A percentile compares a stretch with the other conserved stretches of the same genome.
phyloP scores from a whole-genome alignment of 371 early-diverging fungal species.

The Umbelopsis sp. region DNA sequence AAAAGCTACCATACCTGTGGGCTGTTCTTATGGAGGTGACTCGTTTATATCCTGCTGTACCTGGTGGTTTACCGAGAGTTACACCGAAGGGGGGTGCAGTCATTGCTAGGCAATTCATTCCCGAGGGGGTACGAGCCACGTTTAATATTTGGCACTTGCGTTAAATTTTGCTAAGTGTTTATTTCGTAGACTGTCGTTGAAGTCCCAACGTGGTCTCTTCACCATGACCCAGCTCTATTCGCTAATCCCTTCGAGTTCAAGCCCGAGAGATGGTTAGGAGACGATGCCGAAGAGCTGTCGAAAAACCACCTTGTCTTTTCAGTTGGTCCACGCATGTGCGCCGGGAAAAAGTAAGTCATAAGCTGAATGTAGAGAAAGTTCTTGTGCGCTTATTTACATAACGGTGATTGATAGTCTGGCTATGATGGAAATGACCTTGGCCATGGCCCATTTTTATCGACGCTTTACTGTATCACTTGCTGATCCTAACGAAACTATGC shows the following conservation, averaged over 20 bases:
- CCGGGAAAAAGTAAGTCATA: slow-evolving; percentile 15
- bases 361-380: too few relatives aligned
- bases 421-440: slow-evolving; percentile 17
- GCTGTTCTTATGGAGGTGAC: slow-evolving; percentile 48
- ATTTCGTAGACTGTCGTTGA: slow-evolving; percentile 16
- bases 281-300: slow-evolving; percentile 3
- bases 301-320: slow-evolving; percentile 12
- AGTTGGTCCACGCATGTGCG: slow-evolving; percentile 17
- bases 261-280: slow-evolving; percentile 28
- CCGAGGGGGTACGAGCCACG: slow-evolving; percentile 8
- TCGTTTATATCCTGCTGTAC: slow-evolving; percentile 43
- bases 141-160: neutral
- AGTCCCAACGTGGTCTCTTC: slow-evolving; percentile 13
- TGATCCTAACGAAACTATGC: neutral
- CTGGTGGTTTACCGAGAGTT: slow-evolving; percentile 25
- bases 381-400: neutral
- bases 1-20: slow-evolving; percentile 5
- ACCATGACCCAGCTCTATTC: slow-evolving; percentile 26
- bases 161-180: neutral
- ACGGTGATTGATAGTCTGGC: slow-evolving; percentile 5
- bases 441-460: slow-evolving; percentile 3
- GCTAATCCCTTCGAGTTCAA: slow-evolving; percentile 26
- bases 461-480: neutral
- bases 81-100: neutral
- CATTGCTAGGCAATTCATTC: slow-evolving; percentile 21